These are phyloP conservation scores for Colletotrichum navitas DNA, from an alignment of 2,329 filamentous ascomycete species.

Conservation along the genomic window DNA sequence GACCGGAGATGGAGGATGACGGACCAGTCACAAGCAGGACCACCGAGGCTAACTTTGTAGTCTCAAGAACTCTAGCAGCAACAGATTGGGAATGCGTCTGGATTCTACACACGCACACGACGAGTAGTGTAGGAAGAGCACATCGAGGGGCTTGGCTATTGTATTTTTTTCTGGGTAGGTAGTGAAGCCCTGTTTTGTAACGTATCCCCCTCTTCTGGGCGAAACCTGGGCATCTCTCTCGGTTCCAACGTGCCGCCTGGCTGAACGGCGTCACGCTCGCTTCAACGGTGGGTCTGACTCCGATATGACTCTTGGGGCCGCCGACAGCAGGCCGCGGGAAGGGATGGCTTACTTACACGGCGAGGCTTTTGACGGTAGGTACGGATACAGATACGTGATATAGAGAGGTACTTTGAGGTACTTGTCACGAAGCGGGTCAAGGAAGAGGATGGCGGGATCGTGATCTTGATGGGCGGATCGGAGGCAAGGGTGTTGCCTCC, in stretches of 20 bases:
- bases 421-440: neutral
- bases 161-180: neutral
- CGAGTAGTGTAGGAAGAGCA: neutral
- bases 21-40: neutral
- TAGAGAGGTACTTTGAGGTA: neutral
- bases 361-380: neutral
- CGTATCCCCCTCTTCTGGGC: neutral
- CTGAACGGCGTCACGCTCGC: neutral
- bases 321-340: constrained; percentile 25
- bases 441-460: constrained; percentile 25
- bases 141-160: neutral
- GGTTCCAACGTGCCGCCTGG: neutral
- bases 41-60: no score
- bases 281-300: constrained; percentile 33
- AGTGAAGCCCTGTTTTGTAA: no score
- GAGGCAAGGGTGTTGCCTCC: constrained; percentile 20
- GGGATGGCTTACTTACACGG: neutral
- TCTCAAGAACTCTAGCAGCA: neutral
- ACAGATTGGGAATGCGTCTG: neutral
- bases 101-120: neutral
- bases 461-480: constrained; percentile 32
- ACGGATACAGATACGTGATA: no score
- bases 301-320: constrained; percentile 18
- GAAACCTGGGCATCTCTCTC: neutral
- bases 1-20: neutral